Conservation (phyloP, 306 rosid species). For the Crotalaria pallida region DNA sequence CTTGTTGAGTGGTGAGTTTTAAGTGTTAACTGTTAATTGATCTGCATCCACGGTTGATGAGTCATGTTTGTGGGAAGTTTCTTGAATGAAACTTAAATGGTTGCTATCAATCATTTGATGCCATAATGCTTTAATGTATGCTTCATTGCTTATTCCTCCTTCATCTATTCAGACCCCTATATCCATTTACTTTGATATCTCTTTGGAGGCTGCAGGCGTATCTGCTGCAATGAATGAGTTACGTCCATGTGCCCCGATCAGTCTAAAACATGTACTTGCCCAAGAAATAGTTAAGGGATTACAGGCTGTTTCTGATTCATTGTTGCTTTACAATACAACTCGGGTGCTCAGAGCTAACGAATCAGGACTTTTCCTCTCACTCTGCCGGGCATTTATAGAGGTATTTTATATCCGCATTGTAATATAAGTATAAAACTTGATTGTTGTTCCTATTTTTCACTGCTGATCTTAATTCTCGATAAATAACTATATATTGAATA, state of each 20-base stretch:
- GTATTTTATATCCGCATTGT: conserved; percentile 23
- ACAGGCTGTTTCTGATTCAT: conserved; percentile 68
- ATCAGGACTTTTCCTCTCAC: conserved; percentile 80
- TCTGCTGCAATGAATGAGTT: conserved; percentile 95
- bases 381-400: conserved; percentile 90
- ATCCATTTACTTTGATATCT: conserved; percentile 18
- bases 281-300: conserved; percentile 81
- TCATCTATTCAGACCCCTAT: not conserved
- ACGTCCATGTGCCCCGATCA: conserved; percentile 93
- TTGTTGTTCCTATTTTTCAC: not conserved
- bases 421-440: not conserved
- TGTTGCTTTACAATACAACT: conserved; percentile 77
- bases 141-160: too few relatives aligned
- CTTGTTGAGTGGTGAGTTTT: too few relatives aligned
- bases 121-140: not conserved
- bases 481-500: not conserved
- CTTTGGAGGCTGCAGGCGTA: conserved; percentile 67
- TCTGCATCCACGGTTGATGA: not conserved
- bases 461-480: conserved; percentile 3
- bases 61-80: conserved; percentile 6
- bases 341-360: conserved; percentile 75
- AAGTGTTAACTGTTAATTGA: not conserved
- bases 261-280: conserved; percentile 78
- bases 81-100: not conserved
- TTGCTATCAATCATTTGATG: not conserved